Percentiles rank a stretch among this genome's conserved stretches.
phyloP scores from a whole-genome alignment of 768 basidiomycete genomes.

The Leucogyrophana mollusca region DNA sequence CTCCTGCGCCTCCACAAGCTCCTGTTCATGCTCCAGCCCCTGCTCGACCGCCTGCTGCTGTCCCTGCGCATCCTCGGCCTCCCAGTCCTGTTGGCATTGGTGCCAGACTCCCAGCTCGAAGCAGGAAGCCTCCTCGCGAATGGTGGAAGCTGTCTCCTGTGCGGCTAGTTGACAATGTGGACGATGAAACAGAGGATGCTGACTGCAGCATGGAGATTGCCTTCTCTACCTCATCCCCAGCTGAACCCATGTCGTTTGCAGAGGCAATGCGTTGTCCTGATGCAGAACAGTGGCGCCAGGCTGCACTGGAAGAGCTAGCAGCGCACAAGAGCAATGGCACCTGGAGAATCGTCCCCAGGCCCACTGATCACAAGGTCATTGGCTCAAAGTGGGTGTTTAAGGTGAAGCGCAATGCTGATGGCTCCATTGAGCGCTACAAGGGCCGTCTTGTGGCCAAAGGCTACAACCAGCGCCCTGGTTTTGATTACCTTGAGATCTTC shows the following conservation, averaged over 20 bases:
- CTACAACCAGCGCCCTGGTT: conserved; percentile 26
- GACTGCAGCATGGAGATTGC: too few species aligned
- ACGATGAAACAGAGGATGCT: too few species aligned
- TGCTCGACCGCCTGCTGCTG: too few species aligned
- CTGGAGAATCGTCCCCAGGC: conserved; percentile 23
- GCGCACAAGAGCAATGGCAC: conserved; percentile 18
- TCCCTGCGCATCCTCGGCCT: too few species aligned
- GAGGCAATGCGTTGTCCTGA: conserved; percentile 17
- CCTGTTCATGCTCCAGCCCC: too few species aligned
- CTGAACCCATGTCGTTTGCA: background rate
- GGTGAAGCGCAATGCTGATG: conserved; percentile 37
- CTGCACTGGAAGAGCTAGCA: conserved; percentile 21
- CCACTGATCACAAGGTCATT: conserved; percentile 28
- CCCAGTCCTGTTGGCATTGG: too few species aligned
- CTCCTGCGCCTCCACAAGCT: too few species aligned
- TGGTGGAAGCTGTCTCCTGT: too few species aligned
- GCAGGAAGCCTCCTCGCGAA: too few species aligned
- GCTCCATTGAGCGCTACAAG: conserved; percentile 35
- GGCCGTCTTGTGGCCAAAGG: conserved; percentile 37
- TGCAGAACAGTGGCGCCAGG: conserved; percentile 15
- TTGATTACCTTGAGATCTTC: conserved; percentile 35
- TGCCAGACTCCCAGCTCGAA: too few species aligned
- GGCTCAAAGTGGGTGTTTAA: conserved; percentile 35
- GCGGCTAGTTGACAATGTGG: too few species aligned
- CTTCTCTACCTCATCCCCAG: too few species aligned